Conservation (phyloP, 768 basidiomycete genomes). For the Russula virescens region DNA sequence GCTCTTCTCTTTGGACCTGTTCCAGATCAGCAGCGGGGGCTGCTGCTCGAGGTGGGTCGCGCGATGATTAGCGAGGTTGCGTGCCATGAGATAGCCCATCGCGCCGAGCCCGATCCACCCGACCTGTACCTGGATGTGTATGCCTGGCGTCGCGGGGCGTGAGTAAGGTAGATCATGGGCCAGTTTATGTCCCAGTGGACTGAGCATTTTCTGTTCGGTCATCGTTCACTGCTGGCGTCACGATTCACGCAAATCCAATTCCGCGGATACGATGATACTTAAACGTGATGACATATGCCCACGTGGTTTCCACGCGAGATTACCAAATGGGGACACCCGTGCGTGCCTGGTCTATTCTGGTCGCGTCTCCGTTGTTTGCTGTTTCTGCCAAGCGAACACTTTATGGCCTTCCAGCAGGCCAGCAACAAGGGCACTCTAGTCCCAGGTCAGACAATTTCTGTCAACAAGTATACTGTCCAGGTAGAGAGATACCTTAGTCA, state of each 20-base stretch:
- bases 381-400: slow-evolving; percentile 1
- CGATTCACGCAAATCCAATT: too few relatives aligned
- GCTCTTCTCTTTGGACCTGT: slow-evolving; percentile 59
- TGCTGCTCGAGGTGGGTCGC: slow-evolving; percentile 33
- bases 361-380: slow-evolving; percentile 6
- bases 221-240: not conserved
- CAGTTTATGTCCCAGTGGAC: slow-evolving; percentile 11
- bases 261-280: too few relatives aligned
- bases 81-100: slow-evolving; percentile 74
- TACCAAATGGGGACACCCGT: slow-evolving; percentile 10
- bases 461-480: slow-evolving; percentile 85
- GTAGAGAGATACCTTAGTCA: slow-evolving; percentile 95
- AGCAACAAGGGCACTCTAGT: slow-evolving; percentile 62
- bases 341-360: not conserved
- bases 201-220: slow-evolving; percentile 11
- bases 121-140: slow-evolving; percentile 32
- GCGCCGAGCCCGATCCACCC: slow-evolving; percentile 53
- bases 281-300: not conserved
- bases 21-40: slow-evolving; percentile 66
- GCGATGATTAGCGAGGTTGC: slow-evolving; percentile 62
- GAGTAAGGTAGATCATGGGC: slow-evolving; percentile 44
- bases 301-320: slow-evolving; percentile 14
- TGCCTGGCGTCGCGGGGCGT: slow-evolving; percentile 49
- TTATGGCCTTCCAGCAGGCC: slow-evolving; percentile 49
- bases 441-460: slow-evolving; percentile 81